Base-by-base conservation (phyloP, 352 stramenopile genomes). In the Thalassiosira mediterranea region DNA sequence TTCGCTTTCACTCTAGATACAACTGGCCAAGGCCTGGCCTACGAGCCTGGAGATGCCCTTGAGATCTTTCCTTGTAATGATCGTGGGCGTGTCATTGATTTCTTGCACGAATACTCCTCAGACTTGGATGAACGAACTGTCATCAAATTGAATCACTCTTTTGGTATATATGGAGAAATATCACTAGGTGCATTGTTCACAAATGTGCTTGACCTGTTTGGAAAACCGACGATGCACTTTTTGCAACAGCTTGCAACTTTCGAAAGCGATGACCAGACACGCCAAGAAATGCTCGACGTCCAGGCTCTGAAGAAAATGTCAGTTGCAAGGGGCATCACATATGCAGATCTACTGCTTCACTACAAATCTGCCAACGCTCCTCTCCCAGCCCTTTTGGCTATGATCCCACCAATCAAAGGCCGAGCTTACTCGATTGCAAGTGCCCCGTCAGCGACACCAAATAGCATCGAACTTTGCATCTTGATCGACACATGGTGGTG, bases 11-110 rank as follows among this genome's bases (percentile, higher is more conserved):
- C 57, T 32, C 25, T 80, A 1, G 62, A 79, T 48, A 68, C 57
- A 11, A 56, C 47, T 42, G 53, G 56, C 3, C 59, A 67, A 28
- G 56, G 40, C 3, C 32, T 88, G 47, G 59, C 21, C 5, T 89
- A 87, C 29, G 72, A 87, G 34, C 53, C 83, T 48, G 81, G 81
- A 28, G 81, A 89, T 70, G 58, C 74, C 3, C 66, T 89, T 40
- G 81, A 89, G 38, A 89, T 89, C n/a, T 87, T 87, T 47, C 81
- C 81, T 8, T 73, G 67, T n/a, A 89, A 89, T 66, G 77, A 89
- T 52, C 48, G 17, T 23, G 25, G 26, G 8, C 54, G 62, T 8
- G 81, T 89, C 34, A 28, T 34, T 11, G 52, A 79, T 1, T 89
- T 87, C 63, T 63, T 89, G 15, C 70, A 83, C 52, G 62, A 60